Base-by-base conservation (phyloP, 352 stramenopile species). In the Globisporangium rhizosaccharum region DNA sequence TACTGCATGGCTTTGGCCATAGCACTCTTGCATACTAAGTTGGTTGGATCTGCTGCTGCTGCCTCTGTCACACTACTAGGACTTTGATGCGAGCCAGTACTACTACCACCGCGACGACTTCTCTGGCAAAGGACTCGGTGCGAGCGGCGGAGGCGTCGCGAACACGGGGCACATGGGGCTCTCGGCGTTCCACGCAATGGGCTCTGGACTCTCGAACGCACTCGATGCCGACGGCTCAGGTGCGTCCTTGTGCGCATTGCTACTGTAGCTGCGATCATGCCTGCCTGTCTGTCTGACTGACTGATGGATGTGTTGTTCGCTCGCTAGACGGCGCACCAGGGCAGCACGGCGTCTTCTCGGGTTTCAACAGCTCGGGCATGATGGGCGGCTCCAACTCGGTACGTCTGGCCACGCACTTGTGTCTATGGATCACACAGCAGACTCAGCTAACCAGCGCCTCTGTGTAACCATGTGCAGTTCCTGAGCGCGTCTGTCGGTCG, bases 81-180 rank as follows among this genome's bases (percentile, higher is more conserved):
- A 91, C 53, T 94, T 94, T 66, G 84, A 94, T 73, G 84, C 84
- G 51, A 92, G 82, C 61, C 84, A 92, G 58, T 94, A 94, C 62
- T 94, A 94, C 61, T 94, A 94, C 71, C 77, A 94, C 44, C 84
- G 84, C 11, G 80, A 92, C 63, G 84, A 94, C 15, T 79, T 88
- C 26, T 63, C 70, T 4, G 66, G 52, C 54, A 87, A 88, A 53
- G 67, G 52, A 0, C 53, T 72, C 18, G 61, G 66, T 39, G 51
- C 51, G 12, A 64, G 66, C n/a, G 47, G 48, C 44, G 71, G 58
- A 26, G 71, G 63, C 5, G 53, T 75, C 0, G 57, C 53, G 15
- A 70, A 51, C 37, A 65, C 62, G 26, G 62, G 58, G 25, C 67
- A 70, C 39, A 53, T 83, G 62, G 80, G 60, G 55, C 62, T 87